A percentile compares a stretch with the other conserved stretches of the same genome.
phyloP scores from a whole-genome alignment of 225 moss, liverwort and hornwort species.

The Bryoerythrophyllum caledonicum region DNA sequence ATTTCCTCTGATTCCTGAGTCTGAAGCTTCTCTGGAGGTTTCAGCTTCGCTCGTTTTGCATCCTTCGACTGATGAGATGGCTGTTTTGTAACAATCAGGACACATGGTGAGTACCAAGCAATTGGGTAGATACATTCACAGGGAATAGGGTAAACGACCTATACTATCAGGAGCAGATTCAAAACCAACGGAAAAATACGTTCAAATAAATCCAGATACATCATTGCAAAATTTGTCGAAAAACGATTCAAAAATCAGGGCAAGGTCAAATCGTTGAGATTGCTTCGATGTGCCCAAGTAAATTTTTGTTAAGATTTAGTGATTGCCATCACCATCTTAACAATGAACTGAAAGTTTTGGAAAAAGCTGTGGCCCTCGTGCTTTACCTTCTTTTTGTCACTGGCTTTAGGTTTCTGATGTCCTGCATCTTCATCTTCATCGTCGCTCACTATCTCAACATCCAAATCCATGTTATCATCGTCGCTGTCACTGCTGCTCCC shows the following conservation, averaged over 20 bases:
- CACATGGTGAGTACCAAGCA: slow-evolving; percentile 8
- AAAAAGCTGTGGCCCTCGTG: background rate
- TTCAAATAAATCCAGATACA: background rate
- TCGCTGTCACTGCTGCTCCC: slow-evolving; percentile 83
- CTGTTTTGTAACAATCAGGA: slow-evolving; percentile 27
- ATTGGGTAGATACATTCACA: slow-evolving; percentile 3
- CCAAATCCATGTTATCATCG: slow-evolving; percentile 94
- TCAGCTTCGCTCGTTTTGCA: slow-evolving; percentile 60
- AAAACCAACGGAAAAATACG: background rate
- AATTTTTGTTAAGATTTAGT: too few relatives aligned
- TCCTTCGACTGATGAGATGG: slow-evolving; percentile 65
- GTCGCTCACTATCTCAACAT: slow-evolving; percentile 95
- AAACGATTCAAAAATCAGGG: background rate
- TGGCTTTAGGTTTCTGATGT: slow-evolving; percentile 61
- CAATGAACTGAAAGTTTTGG: background rate
- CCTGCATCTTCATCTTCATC: slow-evolving; percentile 66
- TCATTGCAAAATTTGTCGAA: background rate
- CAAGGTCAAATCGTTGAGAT: too few relatives aligned
- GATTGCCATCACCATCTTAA: background rate
- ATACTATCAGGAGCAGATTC: slow-evolving; percentile 13
- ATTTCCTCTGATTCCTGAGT: slow-evolving; percentile 72
- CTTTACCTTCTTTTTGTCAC: slow-evolving; percentile 61
- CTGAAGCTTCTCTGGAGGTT: slow-evolving; percentile 50
- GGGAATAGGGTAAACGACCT: slow-evolving; percentile 8
- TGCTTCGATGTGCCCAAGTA: too few relatives aligned